Base-by-base conservation (phyloP, 331 rosid genomes). In the Malus hybrid region DNA sequence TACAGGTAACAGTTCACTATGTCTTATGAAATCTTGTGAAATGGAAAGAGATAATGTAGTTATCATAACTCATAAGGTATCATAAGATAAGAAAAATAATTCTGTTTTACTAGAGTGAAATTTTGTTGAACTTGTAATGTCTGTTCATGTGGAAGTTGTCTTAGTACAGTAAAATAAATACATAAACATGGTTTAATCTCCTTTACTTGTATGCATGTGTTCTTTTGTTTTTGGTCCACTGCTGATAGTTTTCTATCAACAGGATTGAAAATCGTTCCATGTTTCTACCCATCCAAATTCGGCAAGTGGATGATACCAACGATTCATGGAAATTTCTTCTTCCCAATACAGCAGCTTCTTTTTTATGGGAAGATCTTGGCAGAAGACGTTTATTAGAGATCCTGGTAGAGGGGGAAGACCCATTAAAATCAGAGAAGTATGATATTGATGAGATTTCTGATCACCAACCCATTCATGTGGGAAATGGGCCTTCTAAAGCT, bases 351-450 rank as follows among this genome's bases (percentile, higher is more conserved):
- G 86, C 97, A 55, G 87, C 90, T 81, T 87, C 99, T 42, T 94
- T 94, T 86, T 72, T 92, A 63, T 94, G 99, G 99, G 99, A 92
- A 85, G 99, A 94, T 85, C 92, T 92, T 77, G 99, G 97, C 82
- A 88, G 97, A 86, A 86, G 93, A 76, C 97, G 60, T 63, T 79
- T 88, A 60, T 75, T 94, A 85, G 99, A 94, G 82, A 84, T 92
- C 67, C 66, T 87, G 30, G 90, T 84, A 75, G 97, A 92, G 84
- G 99, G 93, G 53, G 78, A 84, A 56, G 99, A 91, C 66, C 85
- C 88, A 60, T 64, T 64, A 62, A 90, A 90, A 81, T 88, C 99
- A 42, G 82, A 85, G 58, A 81, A 84, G 82, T 90, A 82, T 77
- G 93, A 94, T 74, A 88, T 94, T 78, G 96, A 92, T 87, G 93